Percentiles rank a stretch among this genome's conserved stretches.
Conservation (phyloP, 164 flowering plant genomes). For the Tinospora cordifolia region DNA sequence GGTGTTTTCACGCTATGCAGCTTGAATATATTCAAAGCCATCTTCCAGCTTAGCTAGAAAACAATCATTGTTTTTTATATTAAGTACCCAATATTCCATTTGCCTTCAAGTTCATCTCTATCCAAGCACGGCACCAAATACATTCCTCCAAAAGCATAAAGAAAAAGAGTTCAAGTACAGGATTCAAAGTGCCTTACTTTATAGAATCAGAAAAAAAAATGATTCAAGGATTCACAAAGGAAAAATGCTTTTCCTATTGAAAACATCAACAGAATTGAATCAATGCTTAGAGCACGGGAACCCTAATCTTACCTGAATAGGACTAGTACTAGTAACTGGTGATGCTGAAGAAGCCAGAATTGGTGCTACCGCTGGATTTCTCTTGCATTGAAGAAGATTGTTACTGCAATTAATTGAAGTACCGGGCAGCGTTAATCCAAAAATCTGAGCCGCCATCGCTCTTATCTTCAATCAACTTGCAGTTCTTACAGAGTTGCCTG, state of each 20-base stretch:
- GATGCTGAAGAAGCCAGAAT: neutral
- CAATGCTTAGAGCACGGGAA: neutral
- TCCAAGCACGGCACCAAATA: neutral
- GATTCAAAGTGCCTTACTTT: too few relatives aligned
- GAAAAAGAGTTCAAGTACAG: neutral
- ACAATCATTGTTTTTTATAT: neutral
- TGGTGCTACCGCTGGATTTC: neutral
- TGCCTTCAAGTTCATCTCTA: neutral
- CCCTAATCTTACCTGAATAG: conserved; percentile 8
- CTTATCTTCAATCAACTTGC: neutral
- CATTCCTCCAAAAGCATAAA: neutral
- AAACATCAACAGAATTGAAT: neutral
- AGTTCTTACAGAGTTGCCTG: neutral
- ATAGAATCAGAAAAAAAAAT: neutral
- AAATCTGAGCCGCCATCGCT: conserved; percentile 10
- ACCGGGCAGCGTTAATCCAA: conserved; percentile 3
- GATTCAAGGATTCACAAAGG: neutral
- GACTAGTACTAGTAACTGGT: neutral
- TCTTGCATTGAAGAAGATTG: neutral
- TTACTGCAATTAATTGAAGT: neutral
- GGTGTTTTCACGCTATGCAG: neutral
- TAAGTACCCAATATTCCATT: neutral
- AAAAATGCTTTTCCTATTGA: neutral
- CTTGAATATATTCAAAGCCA: neutral
- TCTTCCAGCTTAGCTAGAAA: neutral